Evolutionary conservation across 2,329 filamentous ascomycete species (phyloP), one percentile per base, ranked within the genome.

Genomic region (Sarocladium kiliense): DNA sequence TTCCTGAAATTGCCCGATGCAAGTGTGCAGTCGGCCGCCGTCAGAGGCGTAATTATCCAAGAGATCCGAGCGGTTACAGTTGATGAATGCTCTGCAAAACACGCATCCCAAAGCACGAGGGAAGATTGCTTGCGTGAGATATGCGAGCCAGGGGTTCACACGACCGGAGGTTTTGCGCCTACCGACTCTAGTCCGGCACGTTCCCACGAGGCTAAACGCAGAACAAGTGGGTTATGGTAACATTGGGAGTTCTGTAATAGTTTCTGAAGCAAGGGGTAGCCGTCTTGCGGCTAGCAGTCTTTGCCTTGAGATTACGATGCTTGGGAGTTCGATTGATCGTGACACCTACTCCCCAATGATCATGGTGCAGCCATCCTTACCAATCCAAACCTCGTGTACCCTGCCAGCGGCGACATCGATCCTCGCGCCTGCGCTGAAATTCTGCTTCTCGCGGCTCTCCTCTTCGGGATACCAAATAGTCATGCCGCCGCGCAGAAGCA

Each of bases 321-420:
- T 9, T 6, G 18, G 14, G 19, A 19, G 19, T 32, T 23, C 4
- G 19, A 12, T 36, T 34, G 18, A 12, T 9, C 11, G 5, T 14
- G 34, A 39, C 23, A 2, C 4, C 41, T 47, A 83, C 71, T 85
- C 82, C 49, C 84, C 81, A 64, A 84, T 81, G 9, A 85, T 83
- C 71, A 86, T 87, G 2, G 83, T 88, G 66, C 87, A 89, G 0
- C 87, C 87, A 57, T 80, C 72, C 1, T 68, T 61, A 1, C 86
- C 86, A 47, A 89, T 77, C 82, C 85, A 88, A 1, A 89, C 86
- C 69, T 89, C 85, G 61, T 90, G 87, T 12, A 80, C 66, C 56
- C 78, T 75, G 7, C 77, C 76, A 2, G 85, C 83, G 27, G 85
- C 84, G 3, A 90, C 84, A 63, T 89, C 86, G 36, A 89, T 71